Conservation (phyloP, 2,329 filamentous ascomycete genomes). For the Botryotinia calthae region DNA sequence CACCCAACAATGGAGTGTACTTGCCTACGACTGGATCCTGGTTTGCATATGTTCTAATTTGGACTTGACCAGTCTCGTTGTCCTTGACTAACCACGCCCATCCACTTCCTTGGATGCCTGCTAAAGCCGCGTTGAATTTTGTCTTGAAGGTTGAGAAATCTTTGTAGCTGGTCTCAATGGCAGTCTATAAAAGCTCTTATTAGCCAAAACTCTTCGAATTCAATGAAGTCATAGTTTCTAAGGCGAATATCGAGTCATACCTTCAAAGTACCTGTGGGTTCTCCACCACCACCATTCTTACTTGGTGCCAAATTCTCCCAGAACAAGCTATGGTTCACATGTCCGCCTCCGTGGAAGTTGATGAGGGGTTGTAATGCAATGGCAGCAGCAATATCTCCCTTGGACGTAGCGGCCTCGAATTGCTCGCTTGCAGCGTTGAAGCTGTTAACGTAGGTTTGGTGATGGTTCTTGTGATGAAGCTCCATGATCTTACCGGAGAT, state of each 20-base stretch:
- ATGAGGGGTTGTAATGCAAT: constrained; percentile 57
- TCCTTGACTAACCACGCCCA: constrained; percentile 59
- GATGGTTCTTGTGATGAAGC: constrained; percentile 91
- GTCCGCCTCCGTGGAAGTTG: constrained; percentile 66
- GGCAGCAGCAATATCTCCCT: constrained; percentile 51
- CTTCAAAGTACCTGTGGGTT: constrained; percentile 51
- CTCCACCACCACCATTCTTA: constrained; percentile 61
- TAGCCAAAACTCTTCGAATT: neutral
- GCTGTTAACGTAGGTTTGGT: constrained; percentile 88
- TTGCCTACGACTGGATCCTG: constrained; percentile 86
- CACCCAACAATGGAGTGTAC: constrained; percentile 77
- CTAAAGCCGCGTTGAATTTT: constrained; percentile 57
- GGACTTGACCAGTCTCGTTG: constrained; percentile 52
- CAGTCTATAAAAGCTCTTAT: constrained; percentile 27
- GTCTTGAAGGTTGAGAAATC: constrained; percentile 54
- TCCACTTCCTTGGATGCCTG: constrained; percentile 58
- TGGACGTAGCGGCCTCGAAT: constrained; percentile 55
- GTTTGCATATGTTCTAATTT: constrained; percentile 72
- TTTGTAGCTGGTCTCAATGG: constrained; percentile 46
- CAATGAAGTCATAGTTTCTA: neutral
- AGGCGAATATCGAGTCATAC: constrained; percentile 23
- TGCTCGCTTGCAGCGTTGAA: constrained; percentile 79
- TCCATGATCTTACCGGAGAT: constrained; percentile 95
- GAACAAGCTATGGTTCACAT: constrained; percentile 67
- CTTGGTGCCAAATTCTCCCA: constrained; percentile 69